Evolutionary conservation across 73 alveolate species (phyloP), one percentile per base, ranked within the genome.

Genomic region (Symbiodinium pilosum): DNA sequence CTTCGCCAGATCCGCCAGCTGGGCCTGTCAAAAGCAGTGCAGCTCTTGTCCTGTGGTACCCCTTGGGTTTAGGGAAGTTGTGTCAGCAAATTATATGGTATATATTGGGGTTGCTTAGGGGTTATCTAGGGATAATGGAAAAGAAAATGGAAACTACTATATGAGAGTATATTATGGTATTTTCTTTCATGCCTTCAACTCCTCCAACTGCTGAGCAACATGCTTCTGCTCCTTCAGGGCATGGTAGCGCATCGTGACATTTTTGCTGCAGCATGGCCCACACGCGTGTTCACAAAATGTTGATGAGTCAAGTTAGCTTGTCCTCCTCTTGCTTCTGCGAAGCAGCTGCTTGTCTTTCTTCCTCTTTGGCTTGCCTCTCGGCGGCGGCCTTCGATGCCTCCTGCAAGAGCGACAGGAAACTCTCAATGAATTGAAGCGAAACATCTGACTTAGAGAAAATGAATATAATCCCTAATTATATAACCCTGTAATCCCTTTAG

Each of bases 321-420:
- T 64, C 77, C 77, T 64, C 77, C 36, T 64, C 77, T 21, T 64
- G 77, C 36, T 64, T 64, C 77, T 64, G 77, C n/a, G 71, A 54
- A 28, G 38, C 77, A 2, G 77, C 32, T 14, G 77, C 77, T 64
- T 64, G 77, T 28, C 77, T 64, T 26, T 64, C 77, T 36, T 64
- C 36, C 32, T 64, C 77, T 36, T 64, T 24, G 77, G 77, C 77
- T 28, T 64, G 77, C 77, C 28, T 64, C 8, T 64, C 77, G 11
- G 77, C 41, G 4, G 77, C 77, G 32, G 77, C 77, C 77, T 64
- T 64, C 38, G 7, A 36, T 16, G 41, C 36, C 41, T 64, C 77
- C 77, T 64, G 77, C 77, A 28, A 7, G 36, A 12, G 32, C 36
- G 77, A 3, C 9, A 21, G 2, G 28, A 64, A 30, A 47, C 64